phyloP scores from a whole-genome alignment of 2,329 filamentous ascomycete genomes.

The Fusarium setosum region DNA sequence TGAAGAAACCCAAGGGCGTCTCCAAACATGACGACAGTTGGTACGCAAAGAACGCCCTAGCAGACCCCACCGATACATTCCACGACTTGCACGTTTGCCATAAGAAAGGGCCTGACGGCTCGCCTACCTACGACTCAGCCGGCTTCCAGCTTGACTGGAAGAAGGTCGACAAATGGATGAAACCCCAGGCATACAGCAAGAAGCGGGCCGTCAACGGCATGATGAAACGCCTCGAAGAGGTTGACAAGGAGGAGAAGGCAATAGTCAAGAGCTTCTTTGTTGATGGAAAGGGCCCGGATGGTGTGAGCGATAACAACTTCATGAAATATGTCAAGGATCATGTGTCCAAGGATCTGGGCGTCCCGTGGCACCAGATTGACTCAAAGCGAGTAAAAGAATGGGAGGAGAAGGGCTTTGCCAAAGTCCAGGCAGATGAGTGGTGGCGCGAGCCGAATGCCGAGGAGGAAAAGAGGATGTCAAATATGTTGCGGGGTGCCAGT shows the following conservation, averaged over 20 bases:
- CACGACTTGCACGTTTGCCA: slow-evolving; percentile 28
- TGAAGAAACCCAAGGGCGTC: too few relatives aligned
- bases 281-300: not conserved
- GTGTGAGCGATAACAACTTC: not conserved
- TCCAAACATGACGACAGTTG: not conserved
- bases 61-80: not conserved
- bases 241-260: not conserved
- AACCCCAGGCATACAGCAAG: slow-evolving; percentile 21
- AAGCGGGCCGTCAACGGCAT: slow-evolving; percentile 11
- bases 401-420: slow-evolving; percentile 15
- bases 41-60: not conserved
- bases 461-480: slow-evolving; percentile 17
- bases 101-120: slow-evolving; percentile 27
- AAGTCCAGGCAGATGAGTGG: slow-evolving; percentile 19
- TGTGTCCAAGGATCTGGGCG: slow-evolving; percentile 26
- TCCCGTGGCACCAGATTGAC: slow-evolving; percentile 31
- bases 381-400: slow-evolving; percentile 5
- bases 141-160: slow-evolving; percentile 35
- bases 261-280: slow-evolving; percentile 18
- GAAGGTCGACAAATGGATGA: slow-evolving; percentile 30
- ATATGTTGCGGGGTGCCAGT: slow-evolving; percentile 7
- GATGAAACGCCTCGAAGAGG: not conserved
- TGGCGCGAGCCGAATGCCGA: slow-evolving; percentile 20
- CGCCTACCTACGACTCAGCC: slow-evolving; percentile 20
- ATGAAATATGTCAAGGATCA: slow-evolving; percentile 24